Conservation (phyloP, 345 rosid species). For the Corchorus capsularis region DNA sequence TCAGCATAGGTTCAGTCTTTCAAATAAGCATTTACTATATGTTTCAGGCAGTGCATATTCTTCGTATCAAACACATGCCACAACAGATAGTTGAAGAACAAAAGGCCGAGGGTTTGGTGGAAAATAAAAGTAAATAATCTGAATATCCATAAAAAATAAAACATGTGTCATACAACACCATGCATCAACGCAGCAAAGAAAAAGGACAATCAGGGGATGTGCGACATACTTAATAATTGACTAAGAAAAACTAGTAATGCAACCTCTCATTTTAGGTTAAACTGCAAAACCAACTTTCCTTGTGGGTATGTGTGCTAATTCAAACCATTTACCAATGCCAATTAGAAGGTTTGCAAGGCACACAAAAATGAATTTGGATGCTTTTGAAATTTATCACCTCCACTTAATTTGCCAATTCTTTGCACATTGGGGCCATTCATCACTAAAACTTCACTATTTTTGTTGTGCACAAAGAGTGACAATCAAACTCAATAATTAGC, state of each 20-base stretch:
- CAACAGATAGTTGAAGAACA: slow-evolving; percentile 5
- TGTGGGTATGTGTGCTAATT: not conserved
- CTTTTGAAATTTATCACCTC: not conserved
- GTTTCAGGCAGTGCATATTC: not conserved
- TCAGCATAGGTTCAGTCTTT: not conserved
- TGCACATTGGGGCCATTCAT: not conserved
- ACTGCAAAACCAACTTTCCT: not conserved
- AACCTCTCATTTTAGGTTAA: not conserved
- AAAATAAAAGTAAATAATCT: not conserved
- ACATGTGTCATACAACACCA: not conserved
- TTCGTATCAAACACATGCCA: not conserved
- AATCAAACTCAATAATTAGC: not conserved
- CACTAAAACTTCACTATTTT: not conserved
- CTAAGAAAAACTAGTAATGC: not conserved
- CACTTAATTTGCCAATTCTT: not conserved
- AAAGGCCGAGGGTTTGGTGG: not conserved
- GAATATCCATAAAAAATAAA: not conserved
- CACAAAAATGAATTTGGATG: not conserved
- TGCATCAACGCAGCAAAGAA: not conserved
- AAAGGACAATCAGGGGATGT: not conserved
- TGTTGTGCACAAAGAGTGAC: not conserved
- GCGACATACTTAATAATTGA: not conserved
- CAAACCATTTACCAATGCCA: not conserved
- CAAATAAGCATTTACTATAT: no score
- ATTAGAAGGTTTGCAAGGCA: not conserved